Base-by-base conservation (phyloP, 2,329 filamentous ascomycete species). In the Nothopassalora personata region DNA sequence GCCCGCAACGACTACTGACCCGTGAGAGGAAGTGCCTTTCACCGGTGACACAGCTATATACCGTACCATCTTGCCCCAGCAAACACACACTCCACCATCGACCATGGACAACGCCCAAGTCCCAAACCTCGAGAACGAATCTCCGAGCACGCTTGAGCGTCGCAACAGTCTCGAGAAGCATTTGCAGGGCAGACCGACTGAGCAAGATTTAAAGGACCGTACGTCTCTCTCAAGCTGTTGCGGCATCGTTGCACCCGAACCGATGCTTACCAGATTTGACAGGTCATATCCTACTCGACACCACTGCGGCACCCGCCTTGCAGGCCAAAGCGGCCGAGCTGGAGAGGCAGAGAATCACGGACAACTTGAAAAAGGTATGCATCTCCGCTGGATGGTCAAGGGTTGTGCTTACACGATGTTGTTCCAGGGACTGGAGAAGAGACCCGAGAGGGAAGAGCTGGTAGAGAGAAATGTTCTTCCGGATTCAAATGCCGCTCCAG, bases 401-500 rank as follows among this genome's bases (percentile, higher is more conserved):
- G n/a, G 6, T 51, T 33, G 9, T 49, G 46, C 46, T 49, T 8
- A 49, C 18, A 27, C 13, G 8, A 7, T 34, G n/a, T n/a, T 46
- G 23, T 48, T 30, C 18, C 36, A 70, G 72, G 80, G 83, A 28
- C 77, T 89, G 11, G 80, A 84, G 66, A 80, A 83, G 58, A 76
- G 86, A 15, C 84, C 85, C 4, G 83, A 91, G 23, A 86, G 89
- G 58, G 83, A 90, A 36, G 85, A 90, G 69, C 81, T 97, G 23
- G 79, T 96, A 63, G 88, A 94, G 72, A 88, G 86, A 67, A 96
- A 96, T 76, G 96, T 97, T 73, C 86, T 97, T 28, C 89, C 90
- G 28, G 85, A 86, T 57, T 88, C 88, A 33, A 87, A 76, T 54
- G 90, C 88, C 18, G 91, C 91, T 0, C 91, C 92, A 0, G 83